Conservation (phyloP, 179 eudicot genomes). For the Beta macrorhiza region DNA sequence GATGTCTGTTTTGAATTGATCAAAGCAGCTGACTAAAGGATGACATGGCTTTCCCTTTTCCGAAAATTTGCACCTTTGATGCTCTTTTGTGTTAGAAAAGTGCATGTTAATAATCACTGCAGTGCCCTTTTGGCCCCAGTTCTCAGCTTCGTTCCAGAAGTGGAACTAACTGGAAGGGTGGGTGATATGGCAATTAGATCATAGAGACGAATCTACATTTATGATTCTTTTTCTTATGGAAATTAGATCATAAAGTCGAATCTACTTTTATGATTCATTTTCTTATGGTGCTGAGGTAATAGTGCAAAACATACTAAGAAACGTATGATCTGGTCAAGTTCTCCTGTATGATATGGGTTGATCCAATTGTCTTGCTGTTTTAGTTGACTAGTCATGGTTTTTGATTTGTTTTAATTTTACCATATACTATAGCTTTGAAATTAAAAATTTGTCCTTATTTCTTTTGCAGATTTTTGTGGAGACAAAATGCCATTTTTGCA, state of each 20-base stretch:
- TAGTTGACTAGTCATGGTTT: not conserved
- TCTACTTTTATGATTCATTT: not conserved
- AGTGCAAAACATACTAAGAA: no score
- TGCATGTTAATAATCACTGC: not conserved
- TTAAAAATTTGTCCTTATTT: not conserved
- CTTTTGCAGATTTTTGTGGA: slow-evolving; percentile 82
- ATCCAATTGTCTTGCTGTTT: not conserved
- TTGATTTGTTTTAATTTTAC: not conserved
- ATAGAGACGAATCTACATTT: not conserved
- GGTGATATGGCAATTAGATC: no score
- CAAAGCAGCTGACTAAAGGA: not conserved
- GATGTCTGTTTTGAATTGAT: not conserved
- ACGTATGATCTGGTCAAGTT: not conserved
- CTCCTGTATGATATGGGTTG: not conserved
- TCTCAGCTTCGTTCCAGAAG: no score
- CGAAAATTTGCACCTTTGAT: not conserved
- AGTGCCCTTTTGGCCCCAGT: no score
- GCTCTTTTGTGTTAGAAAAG: not conserved
- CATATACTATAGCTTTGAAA: not conserved
- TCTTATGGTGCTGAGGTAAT: not conserved
- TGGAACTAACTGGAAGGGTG: no score
- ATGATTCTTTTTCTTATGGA: not conserved
- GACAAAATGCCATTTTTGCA: slow-evolving; percentile 86
- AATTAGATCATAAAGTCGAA: no score
- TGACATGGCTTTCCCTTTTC: not conserved